Percentiles rank a stretch among this genome's conserved stretches.
Conservation (phyloP, 2,329 filamentous ascomycete species). For the Nigrospora osmanthi region DNA sequence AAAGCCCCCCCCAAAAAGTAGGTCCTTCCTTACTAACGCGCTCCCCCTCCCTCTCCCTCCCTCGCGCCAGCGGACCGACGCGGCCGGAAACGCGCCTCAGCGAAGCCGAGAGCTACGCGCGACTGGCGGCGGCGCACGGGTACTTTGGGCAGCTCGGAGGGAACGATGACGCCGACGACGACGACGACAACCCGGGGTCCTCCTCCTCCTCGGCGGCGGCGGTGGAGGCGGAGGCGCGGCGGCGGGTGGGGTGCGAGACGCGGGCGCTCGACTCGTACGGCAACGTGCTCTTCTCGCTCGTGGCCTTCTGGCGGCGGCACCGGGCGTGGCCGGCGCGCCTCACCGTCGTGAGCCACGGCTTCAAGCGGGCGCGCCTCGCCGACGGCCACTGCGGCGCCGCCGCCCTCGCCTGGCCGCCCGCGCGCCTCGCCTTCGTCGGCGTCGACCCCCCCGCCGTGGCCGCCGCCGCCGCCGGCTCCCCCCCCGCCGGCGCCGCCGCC, state of each 20-base stretch:
- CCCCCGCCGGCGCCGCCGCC: conserved; percentile 18
- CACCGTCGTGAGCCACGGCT: conserved; percentile 61
- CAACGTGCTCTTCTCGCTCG: conserved; percentile 71
- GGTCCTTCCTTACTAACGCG: too few relatives aligned
- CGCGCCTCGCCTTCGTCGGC: conserved; percentile 45
- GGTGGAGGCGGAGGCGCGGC: neutral
- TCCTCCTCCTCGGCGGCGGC: too few relatives aligned
- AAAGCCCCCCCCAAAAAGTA: too few relatives aligned
- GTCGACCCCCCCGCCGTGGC: conserved; percentile 52
- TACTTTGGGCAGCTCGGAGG: conserved; percentile 35
- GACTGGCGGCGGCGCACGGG: conserved; percentile 36
- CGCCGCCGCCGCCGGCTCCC: conserved; percentile 26
- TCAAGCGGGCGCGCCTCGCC: conserved; percentile 57
- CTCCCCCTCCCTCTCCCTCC: too few relatives aligned
- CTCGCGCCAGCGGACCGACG: conserved; percentile 48
- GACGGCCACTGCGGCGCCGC: conserved; percentile 47
- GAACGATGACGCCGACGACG: too few relatives aligned
- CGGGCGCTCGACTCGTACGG: conserved; percentile 78
- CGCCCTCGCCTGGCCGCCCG: conserved; percentile 47
- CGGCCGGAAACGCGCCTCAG: conserved; percentile 45
- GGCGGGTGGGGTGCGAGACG: conserved; percentile 53
- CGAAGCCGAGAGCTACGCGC: conserved; percentile 58
- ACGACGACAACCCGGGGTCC: neutral
- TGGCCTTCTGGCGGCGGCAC: conserved; percentile 44
- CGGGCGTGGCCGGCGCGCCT: conserved; percentile 46